Percentiles rank a stretch among this genome's conserved stretches.
phyloP scores from a whole-genome alignment of 345 rosid species.

The Diplotaxis tenuifolia region DNA sequence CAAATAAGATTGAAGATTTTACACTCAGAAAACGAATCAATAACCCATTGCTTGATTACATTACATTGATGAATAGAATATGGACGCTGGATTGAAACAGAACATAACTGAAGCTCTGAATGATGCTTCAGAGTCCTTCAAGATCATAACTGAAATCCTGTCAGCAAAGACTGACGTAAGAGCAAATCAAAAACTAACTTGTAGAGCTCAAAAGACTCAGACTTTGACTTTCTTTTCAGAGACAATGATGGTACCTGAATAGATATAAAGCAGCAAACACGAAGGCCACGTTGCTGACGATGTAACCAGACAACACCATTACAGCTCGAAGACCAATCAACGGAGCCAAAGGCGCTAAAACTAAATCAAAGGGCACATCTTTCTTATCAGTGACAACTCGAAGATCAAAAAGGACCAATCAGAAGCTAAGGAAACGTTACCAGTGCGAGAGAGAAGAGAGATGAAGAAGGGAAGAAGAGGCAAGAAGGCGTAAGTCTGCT shows the following conservation, averaged over 20 bases:
- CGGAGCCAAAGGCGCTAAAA: slow-evolving; percentile 67
- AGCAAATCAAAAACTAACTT: slow-evolving; percentile 29
- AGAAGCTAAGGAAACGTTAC: slow-evolving; percentile 13
- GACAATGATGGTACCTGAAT: slow-evolving; percentile 38
- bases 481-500: slow-evolving; percentile 84
- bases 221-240: background rate
- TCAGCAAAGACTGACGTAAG: slow-evolving; percentile 34
- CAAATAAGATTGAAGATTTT: background rate
- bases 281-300: slow-evolving; percentile 65
- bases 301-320: slow-evolving; percentile 69
- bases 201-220: background rate
- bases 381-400: background rate
- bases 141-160: slow-evolving; percentile 70
- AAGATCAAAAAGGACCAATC: background rate
- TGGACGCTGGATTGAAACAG: slow-evolving; percentile 90
- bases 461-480: slow-evolving; percentile 77
- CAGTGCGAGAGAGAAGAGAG: slow-evolving; percentile 56
- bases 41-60: slow-evolving; percentile 25
- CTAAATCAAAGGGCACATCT: slow-evolving; percentile 38
- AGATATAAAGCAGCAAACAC: slow-evolving; percentile 51
- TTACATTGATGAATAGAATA: slow-evolving; percentile 86
- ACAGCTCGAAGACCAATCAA: slow-evolving; percentile 75
- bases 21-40: background rate
- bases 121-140: slow-evolving; percentile 69
- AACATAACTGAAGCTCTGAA: slow-evolving; percentile 68